Percentiles rank a stretch among this genome's conserved stretches.
Conservation (phyloP, 2,329 filamentous ascomycete genomes). For the Alternaria brassicicola region DNA sequence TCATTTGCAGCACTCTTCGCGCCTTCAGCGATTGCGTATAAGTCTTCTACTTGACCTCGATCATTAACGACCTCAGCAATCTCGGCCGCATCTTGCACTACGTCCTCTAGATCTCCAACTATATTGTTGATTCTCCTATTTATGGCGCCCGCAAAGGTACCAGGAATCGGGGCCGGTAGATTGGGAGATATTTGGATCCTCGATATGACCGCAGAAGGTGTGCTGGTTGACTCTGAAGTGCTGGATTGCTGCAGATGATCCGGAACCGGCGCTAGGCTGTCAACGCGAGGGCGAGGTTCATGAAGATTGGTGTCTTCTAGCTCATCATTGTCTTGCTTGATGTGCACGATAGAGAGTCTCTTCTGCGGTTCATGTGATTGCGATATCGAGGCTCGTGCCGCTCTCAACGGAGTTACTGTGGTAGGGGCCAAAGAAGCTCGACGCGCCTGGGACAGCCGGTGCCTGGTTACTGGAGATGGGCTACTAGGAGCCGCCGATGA, state of each 20-base stretch:
- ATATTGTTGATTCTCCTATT: conserved; percentile 37
- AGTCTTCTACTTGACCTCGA: conserved; percentile 43
- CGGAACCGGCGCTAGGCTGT: conserved; percentile 32
- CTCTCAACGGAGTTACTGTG: conserved; percentile 3
- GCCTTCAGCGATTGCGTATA: conserved; percentile 50
- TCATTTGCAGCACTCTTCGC: conserved; percentile 46
- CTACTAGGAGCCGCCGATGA: conserved; percentile 19
- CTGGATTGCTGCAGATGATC: conserved; percentile 30
- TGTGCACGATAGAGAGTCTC: conserved; percentile 18
- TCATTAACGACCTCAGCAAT: conserved; percentile 46
- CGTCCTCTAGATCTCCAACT: conserved; percentile 50
- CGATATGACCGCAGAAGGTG: conserved; percentile 23
- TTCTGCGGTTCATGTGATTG: conserved; percentile 22
- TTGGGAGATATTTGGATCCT: conserved; percentile 30
- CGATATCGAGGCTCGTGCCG: conserved; percentile 5
- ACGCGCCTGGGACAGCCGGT: conserved; percentile 20
- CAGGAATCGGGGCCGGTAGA: conserved; percentile 27
- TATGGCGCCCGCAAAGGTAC: conserved; percentile 26
- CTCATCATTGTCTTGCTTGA: conserved; percentile 15
- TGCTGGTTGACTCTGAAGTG: conserved; percentile 24
- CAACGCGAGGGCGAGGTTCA: conserved; percentile 14
- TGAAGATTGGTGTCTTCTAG: conserved; percentile 1
- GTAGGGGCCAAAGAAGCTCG: conserved; percentile 13
- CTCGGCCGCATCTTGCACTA: conserved; percentile 51
- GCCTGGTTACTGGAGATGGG: conserved; percentile 22